Conservation (phyloP, 73 alveolate genomes). For the Paramecium primaurelia region DNA sequence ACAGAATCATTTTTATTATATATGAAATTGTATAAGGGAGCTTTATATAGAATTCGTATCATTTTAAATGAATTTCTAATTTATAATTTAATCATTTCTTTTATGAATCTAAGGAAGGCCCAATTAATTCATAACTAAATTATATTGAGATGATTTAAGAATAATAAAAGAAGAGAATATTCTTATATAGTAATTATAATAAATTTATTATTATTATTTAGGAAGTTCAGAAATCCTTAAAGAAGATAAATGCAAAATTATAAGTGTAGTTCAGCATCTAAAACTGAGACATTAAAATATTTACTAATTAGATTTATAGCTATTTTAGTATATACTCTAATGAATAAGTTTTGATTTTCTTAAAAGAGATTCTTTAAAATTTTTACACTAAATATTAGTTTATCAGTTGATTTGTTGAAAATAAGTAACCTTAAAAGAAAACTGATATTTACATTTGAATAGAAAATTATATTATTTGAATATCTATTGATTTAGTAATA, state of each 20-base stretch:
- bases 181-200: not conserved
- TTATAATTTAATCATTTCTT: not conserved
- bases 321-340: too few species aligned
- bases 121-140: too few species aligned
- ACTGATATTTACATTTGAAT: not conserved
- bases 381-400: not conserved
- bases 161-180: too few species aligned
- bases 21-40: not conserved
- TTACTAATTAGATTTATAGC: not conserved
- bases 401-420: not conserved
- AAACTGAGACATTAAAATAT: not conserved
- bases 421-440: constrained; percentile 25
- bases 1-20: not conserved
- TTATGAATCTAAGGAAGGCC: not conserved
- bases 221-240: not conserved
- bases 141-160: not conserved
- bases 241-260: too few species aligned
- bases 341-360: not conserved
- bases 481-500: not conserved
- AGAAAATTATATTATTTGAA: constrained; percentile 10
- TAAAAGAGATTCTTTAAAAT: not conserved
- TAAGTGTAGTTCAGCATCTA: not conserved
- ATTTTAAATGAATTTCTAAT: too few species aligned
- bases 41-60: not conserved
- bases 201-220: too few species aligned